A percentile compares a stretch with the other conserved stretches of the same genome.
These are phyloP conservation scores for Paramicrosporidium saccamoebae DNA, from an alignment of 371 early-diverging fungal genomes.

Conservation along the genomic window DNA sequence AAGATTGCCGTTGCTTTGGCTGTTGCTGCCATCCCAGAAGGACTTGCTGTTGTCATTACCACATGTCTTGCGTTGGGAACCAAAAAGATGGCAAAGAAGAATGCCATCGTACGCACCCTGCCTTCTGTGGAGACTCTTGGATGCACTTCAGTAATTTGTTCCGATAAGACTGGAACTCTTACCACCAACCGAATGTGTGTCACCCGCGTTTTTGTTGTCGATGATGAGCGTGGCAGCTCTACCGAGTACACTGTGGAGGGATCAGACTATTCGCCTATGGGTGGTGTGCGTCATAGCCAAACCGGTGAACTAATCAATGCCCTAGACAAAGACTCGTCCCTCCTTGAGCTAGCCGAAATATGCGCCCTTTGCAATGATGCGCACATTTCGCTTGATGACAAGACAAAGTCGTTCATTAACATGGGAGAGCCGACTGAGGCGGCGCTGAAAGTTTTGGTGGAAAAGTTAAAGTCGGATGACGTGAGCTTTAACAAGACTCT, in stretches of 20 bases:
- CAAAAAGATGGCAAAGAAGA: slow-evolving; percentile 75
- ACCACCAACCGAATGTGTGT: slow-evolving; percentile 94
- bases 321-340: slow-evolving; percentile 11
- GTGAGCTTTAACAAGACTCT: slow-evolving; percentile 17
- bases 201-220: slow-evolving; percentile 13
- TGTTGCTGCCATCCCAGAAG: slow-evolving; percentile 97
- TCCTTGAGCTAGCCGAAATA: slow-evolving; percentile 36
- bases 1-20: slow-evolving; percentile 94
- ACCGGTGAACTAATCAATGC: slow-evolving; percentile 8
- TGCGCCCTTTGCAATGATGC: slow-evolving; percentile 78
- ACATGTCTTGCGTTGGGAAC: slow-evolving; percentile 86
- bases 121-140: slow-evolving; percentile 85
- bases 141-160: slow-evolving; percentile 81
- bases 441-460: slow-evolving; percentile 67
- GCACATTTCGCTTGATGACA: slow-evolving; percentile 31
- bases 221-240: slow-evolving; percentile 9
- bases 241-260: slow-evolving; percentile 38
- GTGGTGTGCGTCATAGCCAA: slow-evolving; percentile 13
- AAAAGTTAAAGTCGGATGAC: slow-evolving; percentile 53
- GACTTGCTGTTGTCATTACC: slow-evolving; percentile 82
- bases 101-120: slow-evolving; percentile 76
- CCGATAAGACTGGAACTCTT: slow-evolving; percentile 94
- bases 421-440: slow-evolving; percentile 96
- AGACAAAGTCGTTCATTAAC: slow-evolving; percentile 14
- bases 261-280: slow-evolving; percentile 46